These are phyloP conservation scores for Phaeomoniella chlamydospora DNA, from an alignment of 2,329 filamentous ascomycete genomes.

Conservation along the genomic window DNA sequence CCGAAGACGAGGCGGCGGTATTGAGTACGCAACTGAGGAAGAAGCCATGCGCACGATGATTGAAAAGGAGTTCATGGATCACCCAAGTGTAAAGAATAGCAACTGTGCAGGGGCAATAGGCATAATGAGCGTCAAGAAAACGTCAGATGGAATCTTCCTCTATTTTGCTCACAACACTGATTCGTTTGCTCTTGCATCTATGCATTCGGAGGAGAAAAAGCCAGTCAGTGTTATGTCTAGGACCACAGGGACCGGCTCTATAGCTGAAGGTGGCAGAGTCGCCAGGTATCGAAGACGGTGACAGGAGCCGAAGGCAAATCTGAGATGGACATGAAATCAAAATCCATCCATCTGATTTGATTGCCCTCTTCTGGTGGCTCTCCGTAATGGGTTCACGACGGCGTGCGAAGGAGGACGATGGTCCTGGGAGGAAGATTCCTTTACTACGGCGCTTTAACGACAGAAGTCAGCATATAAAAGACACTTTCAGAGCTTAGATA, in stretches of 20 bases:
- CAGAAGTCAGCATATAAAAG: too few relatives aligned
- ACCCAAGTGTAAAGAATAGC: conserved; percentile 70
- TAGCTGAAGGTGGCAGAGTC: conserved; percentile 31
- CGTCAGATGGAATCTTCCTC: conserved; percentile 58
- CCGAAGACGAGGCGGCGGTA: conserved; percentile 46
- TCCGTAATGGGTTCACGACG: too few relatives aligned
- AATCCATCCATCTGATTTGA: too few relatives aligned
- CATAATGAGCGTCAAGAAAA: conserved; percentile 80
- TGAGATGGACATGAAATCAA: too few relatives aligned
- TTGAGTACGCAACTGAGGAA: conserved; percentile 60
- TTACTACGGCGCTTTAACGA: too few relatives aligned
- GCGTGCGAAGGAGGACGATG: too few relatives aligned
- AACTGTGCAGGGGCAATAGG: conserved; percentile 80
- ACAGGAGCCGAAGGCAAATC: too few relatives aligned
- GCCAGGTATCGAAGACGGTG: conserved; percentile 9
- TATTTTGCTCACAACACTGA: conserved; percentile 97
- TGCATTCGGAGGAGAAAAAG: conserved; percentile 62
- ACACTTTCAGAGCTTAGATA: too few relatives aligned
- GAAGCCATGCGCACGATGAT: conserved; percentile 67
- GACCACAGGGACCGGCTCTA: conserved; percentile 35
- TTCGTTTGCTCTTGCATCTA: conserved; percentile 68
- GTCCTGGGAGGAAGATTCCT: too few relatives aligned
- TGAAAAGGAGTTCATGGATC: conserved; percentile 75
- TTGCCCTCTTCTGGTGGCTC: too few relatives aligned
- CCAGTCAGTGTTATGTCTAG: conserved; percentile 84